A percentile compares a stretch with the other conserved stretches of the same genome.
Conservation (phyloP, 2,329 filamentous ascomycete species). For the Cryphonectria naterciae region DNA sequence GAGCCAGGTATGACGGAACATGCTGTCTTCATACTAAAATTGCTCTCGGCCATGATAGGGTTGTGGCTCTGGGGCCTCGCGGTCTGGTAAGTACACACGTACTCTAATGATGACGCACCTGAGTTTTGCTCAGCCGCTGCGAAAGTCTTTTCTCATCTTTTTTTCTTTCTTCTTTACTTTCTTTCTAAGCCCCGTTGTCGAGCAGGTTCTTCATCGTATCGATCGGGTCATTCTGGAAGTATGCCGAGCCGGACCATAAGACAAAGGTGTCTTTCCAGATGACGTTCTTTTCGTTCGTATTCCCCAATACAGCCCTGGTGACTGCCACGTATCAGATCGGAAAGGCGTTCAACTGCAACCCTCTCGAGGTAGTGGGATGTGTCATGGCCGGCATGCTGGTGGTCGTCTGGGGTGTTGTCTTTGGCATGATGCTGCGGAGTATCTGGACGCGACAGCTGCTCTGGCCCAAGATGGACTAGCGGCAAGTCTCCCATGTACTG, state of each 20-base stretch:
- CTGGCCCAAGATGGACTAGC: conserved; percentile 28
- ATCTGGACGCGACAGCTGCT: conserved; percentile 65
- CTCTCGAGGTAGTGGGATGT: conserved; percentile 69
- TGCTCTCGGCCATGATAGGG: conserved; percentile 63
- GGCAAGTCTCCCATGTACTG: background rate
- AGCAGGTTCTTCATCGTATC: conserved; percentile 73
- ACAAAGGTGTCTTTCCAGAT: conserved; percentile 72
- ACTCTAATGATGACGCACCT: background rate
- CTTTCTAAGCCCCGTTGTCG: background rate
- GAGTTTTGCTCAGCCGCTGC: background rate
- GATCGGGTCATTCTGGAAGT: conserved; percentile 74
- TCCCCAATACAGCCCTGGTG: conserved; percentile 76
- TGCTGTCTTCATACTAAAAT: conserved; percentile 48
- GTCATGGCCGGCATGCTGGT: conserved; percentile 69
- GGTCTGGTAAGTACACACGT: conserved; percentile 55
- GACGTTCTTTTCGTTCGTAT: conserved; percentile 85
- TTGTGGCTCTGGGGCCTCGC: conserved; percentile 85
- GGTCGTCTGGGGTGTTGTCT: conserved; percentile 69
- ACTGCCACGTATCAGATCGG: conserved; percentile 76
- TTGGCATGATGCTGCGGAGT: conserved; percentile 71
- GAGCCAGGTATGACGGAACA: conserved; percentile 41
- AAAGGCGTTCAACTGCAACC: conserved; percentile 59
- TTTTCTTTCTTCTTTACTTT: background rate
- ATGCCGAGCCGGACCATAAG: conserved; percentile 57
- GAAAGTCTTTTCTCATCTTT: background rate